A percentile compares a stretch with the other conserved stretches of the same genome.
Conservation (phyloP, 345 rosid species). For the Kandelia obovata region DNA sequence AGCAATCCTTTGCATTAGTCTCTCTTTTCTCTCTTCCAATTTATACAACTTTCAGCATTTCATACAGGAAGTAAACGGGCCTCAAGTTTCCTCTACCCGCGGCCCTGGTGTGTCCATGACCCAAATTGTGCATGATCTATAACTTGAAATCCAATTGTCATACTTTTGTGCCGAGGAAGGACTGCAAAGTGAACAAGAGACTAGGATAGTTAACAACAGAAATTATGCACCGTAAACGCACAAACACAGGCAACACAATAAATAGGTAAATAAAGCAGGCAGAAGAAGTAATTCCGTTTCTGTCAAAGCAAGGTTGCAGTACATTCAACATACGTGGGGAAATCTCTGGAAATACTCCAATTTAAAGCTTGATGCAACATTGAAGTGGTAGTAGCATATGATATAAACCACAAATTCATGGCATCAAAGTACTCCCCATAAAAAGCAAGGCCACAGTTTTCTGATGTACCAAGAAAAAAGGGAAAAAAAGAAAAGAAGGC, state of each 20-base stretch:
- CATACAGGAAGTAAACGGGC: constrained; percentile 28
- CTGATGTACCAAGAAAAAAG: too few relatives aligned
- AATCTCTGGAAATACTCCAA: not conserved
- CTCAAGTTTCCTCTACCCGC: constrained; percentile 21
- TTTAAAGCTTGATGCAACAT: not conserved
- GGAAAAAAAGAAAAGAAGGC: too few relatives aligned
- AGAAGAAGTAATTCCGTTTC: not conserved
- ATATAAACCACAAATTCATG: too few relatives aligned
- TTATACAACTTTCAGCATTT: constrained; percentile 38
- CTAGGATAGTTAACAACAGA: constrained; percentile 2
- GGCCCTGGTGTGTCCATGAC: constrained; percentile 8
- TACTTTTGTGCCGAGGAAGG: constrained; percentile 50
- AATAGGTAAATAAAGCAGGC: not conserved
- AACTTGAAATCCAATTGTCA: constrained; percentile 24
- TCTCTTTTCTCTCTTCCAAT: constrained; percentile 29
- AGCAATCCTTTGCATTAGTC: constrained; percentile 27
- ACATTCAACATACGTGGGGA: not conserved
- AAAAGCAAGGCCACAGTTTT: too few relatives aligned
- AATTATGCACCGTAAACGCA: not conserved
- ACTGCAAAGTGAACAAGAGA: constrained; percentile 30
- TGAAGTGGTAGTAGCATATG: not conserved
- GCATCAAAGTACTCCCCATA: too few relatives aligned
- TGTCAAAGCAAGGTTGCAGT: too few relatives aligned
- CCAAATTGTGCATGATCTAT: constrained; percentile 9
- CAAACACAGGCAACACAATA: not conserved